A percentile compares a stretch with the other conserved stretches of the same genome.
phyloP scores from a whole-genome alignment of 148 eudicot species.

The Agrostemma githago region DNA sequence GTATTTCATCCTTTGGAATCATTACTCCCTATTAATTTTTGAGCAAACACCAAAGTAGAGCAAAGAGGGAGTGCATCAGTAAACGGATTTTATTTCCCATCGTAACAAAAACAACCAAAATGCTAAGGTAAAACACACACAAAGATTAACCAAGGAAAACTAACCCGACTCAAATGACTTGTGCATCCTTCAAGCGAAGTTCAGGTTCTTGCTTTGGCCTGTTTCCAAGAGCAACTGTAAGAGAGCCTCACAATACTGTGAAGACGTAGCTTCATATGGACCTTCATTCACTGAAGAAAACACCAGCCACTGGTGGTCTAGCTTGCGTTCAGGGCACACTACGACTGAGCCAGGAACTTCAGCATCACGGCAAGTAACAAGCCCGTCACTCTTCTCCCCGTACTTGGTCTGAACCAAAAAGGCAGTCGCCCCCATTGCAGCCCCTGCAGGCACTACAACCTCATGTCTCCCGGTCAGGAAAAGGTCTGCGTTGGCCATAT shows the following conservation, averaged over 20 bases:
- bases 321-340: slow-evolving; percentile 67
- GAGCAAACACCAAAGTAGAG: not conserved
- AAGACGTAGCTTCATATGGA: slow-evolving; percentile 61
- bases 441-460: slow-evolving; percentile 83
- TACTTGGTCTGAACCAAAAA: slow-evolving; percentile 72
- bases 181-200: slow-evolving; percentile 31
- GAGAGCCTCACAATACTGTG: slow-evolving; percentile 91
- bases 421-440: slow-evolving; percentile 84
- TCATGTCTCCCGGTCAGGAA: slow-evolving; percentile 62
- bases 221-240: slow-evolving; percentile 67
- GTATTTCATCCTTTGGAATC: too few relatives aligned
- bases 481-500: slow-evolving; percentile 80
- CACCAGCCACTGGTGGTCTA: slow-evolving; percentile 98
- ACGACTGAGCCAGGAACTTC: slow-evolving; percentile 95
- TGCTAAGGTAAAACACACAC: not conserved
- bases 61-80: not conserved
- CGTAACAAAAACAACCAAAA: not conserved
- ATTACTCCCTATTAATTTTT: too few relatives aligned
- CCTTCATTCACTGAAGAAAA: slow-evolving; percentile 71
- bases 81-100: not conserved
- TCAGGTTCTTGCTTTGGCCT: slow-evolving; percentile 46
- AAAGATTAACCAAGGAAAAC: not conserved
- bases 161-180: not conserved
- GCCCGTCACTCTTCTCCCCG: slow-evolving; percentile 92
- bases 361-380: slow-evolving; percentile 89